Conservation (phyloP, 257 asterid species). For the Petunia axillaris region DNA sequence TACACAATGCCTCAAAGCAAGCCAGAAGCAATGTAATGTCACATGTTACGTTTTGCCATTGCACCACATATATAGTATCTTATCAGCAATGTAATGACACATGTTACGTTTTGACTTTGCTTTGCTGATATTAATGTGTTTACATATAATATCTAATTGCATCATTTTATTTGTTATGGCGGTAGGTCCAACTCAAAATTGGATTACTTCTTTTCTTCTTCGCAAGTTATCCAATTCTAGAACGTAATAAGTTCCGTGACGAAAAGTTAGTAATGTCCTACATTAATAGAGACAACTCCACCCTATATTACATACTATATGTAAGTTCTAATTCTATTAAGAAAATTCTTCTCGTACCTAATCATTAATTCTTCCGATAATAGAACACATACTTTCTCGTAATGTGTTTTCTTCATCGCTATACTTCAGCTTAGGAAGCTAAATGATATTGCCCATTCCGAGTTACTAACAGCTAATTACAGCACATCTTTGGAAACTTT, state of each 20-base stretch:
- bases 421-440: neutral
- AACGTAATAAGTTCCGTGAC: neutral
- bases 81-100: neutral
- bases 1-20: neutral
- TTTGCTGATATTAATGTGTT: neutral
- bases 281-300: too few relatives aligned
- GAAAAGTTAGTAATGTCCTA: too few relatives aligned
- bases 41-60: neutral
- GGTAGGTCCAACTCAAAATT: neutral
- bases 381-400: too few relatives aligned
- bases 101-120: neutral
- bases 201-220: neutral
- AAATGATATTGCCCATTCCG: too few relatives aligned
- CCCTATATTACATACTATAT: too few relatives aligned
- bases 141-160: constrained; percentile 8
- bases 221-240: neutral
- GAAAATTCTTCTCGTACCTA: too few relatives aligned
- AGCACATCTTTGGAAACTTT: too few relatives aligned
- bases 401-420: too few relatives aligned
- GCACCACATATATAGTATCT: constrained; percentile 15
- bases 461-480: too few relatives aligned
- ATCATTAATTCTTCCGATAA: too few relatives aligned
- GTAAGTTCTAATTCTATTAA: too few relatives aligned
- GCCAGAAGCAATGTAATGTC: neutral
- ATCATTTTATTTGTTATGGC: neutral